These are phyloP conservation scores for Wickerhamomyces alni DNA, from an alignment of 805 yeast genomes.

Conservation along the genomic window DNA sequence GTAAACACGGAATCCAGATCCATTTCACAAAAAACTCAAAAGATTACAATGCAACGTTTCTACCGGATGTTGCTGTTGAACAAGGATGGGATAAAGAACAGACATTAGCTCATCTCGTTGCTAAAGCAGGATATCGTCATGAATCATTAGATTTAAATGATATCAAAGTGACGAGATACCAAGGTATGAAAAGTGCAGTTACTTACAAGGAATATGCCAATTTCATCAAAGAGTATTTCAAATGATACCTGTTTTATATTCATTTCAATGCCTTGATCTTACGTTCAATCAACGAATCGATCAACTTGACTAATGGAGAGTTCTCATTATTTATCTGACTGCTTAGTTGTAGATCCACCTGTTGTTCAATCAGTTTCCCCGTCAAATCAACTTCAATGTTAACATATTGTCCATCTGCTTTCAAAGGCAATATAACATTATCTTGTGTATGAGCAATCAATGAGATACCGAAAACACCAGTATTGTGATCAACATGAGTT, in stretches of 20 bases:
- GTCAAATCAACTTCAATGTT: slow-evolving; percentile 94
- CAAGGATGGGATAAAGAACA: slow-evolving; percentile 75
- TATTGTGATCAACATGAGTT: slow-evolving; percentile 61
- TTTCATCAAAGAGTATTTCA: slow-evolving; percentile 1
- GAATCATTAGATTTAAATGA: slow-evolving; percentile 29
- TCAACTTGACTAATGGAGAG: slow-evolving; percentile 44
- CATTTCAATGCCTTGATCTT: slow-evolving; percentile 24
- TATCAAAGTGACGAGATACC: slow-evolving; percentile 47
- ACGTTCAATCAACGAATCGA: slow-evolving; percentile 41
- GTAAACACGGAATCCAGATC: slow-evolving; percentile 74
- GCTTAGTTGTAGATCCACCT: slow-evolving; percentile 54
- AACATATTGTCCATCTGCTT: slow-evolving; percentile 56
- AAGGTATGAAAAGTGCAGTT: slow-evolving; percentile 43
- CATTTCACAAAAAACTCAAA: slow-evolving; percentile 36
- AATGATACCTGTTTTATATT: neutral
- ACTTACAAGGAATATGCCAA: slow-evolving; percentile 34
- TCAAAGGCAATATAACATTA: slow-evolving; percentile 67
- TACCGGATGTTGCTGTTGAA: slow-evolving; percentile 87
- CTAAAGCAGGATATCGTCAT: slow-evolving; percentile 55
- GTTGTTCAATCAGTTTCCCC: slow-evolving; percentile 88
- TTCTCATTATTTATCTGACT: slow-evolving; percentile 44
- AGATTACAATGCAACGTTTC: slow-evolving; percentile 65
- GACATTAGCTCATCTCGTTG: slow-evolving; percentile 64
- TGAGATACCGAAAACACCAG: slow-evolving; percentile 68
- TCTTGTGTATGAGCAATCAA: slow-evolving; percentile 88